phyloP scores from a whole-genome alignment of 2,329 filamentous ascomycete species.

The Amphichorda felina region DNA sequence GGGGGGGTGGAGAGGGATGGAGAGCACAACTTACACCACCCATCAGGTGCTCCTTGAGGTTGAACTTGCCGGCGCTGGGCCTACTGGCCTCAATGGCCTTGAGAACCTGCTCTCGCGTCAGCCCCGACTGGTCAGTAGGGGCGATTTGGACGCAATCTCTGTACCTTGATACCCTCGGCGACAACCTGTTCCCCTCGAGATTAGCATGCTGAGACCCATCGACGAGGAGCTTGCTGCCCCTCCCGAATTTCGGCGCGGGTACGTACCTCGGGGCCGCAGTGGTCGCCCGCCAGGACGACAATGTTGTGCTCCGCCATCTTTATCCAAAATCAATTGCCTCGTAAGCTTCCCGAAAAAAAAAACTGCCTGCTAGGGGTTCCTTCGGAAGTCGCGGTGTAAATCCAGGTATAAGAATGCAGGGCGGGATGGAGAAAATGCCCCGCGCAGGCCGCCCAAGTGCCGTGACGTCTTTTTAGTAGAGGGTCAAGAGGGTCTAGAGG shows the following conservation, averaged over 20 bases:
- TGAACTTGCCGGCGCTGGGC: conserved; percentile 61
- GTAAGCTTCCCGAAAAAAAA: neutral
- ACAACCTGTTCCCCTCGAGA: conserved; percentile 41
- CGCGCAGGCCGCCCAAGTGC: neutral
- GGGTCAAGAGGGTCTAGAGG: no score
- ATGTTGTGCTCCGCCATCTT: conserved; percentile 61
- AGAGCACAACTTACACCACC: conserved; percentile 74
- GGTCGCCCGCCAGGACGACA: conserved; percentile 70
- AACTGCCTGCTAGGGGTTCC: no score
- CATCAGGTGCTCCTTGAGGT: conserved; percentile 77
- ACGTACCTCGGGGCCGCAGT: conserved; percentile 71
- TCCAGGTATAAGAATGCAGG: no score
- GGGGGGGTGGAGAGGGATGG: neutral
- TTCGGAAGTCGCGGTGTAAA: no score
- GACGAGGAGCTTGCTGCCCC: no score
- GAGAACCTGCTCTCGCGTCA: conserved; percentile 49
- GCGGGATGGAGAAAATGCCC: no score
- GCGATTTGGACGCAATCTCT: no score
- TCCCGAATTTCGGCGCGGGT: no score
- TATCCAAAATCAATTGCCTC: conserved; percentile 1
- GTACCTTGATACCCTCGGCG: conserved; percentile 75
- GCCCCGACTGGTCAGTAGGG: no score
- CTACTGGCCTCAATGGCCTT: conserved; percentile 61
- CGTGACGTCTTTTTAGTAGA: neutral
- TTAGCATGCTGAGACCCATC: no score